Conservation (phyloP, 345 rosid species). For the Geranium brycei region DNA sequence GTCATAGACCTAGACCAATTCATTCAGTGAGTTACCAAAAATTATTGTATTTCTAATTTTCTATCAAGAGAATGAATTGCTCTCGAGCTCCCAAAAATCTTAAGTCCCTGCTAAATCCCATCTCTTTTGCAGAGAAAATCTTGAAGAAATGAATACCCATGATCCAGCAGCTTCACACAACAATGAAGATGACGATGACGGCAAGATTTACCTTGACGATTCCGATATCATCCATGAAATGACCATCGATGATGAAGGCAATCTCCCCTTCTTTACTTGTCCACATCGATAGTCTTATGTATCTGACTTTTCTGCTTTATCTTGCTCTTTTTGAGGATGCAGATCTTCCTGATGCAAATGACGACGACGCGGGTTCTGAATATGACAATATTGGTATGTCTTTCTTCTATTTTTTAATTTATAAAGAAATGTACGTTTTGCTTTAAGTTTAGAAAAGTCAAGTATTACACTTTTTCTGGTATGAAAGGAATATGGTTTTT, state of each 20-base stretch:
- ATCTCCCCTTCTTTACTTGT: not conserved
- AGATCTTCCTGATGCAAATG: conserved; percentile 81
- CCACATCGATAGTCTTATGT: not conserved
- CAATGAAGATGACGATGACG: conserved; percentile 42
- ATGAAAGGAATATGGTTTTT: no score
- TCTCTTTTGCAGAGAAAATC: no score
- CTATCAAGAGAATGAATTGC: no score
- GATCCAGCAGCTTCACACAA: conserved; percentile 16
- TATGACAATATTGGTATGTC: conserved; percentile 16
- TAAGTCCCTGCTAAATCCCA: no score
- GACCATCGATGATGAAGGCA: conserved; percentile 65
- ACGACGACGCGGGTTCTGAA: conserved; percentile 12
- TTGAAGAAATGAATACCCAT: not conserved
- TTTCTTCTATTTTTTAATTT: no score
- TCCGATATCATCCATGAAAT: conserved; percentile 59
- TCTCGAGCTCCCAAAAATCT: no score
- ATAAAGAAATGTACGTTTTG: no score
- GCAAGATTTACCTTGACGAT: conserved; percentile 60
- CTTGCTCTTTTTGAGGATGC: not conserved
- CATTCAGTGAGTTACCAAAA: no score
- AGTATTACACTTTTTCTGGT: no score
- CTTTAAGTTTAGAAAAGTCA: no score
- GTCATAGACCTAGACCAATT: no score
- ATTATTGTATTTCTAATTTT: no score
- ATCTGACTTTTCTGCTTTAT: not conserved